phyloP scores from a whole-genome alignment of 768 basidiomycete species.

The Glaciozyma martinii region DNA sequence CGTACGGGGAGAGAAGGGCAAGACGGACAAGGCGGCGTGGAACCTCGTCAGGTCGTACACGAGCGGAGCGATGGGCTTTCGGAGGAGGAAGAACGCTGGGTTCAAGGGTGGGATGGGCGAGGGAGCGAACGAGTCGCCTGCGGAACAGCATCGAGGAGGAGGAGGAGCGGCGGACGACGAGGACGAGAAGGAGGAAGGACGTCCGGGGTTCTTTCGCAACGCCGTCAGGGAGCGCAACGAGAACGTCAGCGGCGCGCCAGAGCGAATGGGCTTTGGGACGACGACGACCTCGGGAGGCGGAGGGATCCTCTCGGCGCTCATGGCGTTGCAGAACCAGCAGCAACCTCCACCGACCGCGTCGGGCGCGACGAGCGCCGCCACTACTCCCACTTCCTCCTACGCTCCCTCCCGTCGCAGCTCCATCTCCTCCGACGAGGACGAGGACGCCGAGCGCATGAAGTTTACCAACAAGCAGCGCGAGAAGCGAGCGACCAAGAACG shows the following conservation, averaged over 20 bases:
- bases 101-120: constrained; percentile 18
- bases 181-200: constrained; percentile 2
- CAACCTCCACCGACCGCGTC: constrained; percentile 28
- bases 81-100: constrained; percentile 11
- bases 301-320: constrained; percentile 58
- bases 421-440: constrained; percentile 34
- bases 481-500: constrained; percentile 25
- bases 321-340: constrained; percentile 54
- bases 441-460: constrained; percentile 30
- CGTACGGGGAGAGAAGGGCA: constrained; percentile 21
- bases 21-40: constrained; percentile 28
- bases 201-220: constrained; percentile 15
- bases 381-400: constrained; percentile 33
- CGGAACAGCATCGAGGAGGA: constrained; percentile 4
- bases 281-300: constrained; percentile 36
- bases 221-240: constrained; percentile 26
- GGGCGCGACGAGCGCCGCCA: constrained; percentile 6
- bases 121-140: not conserved
- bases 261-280: constrained; percentile 1
- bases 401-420: constrained; percentile 36
- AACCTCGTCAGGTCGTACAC: constrained; percentile 22
- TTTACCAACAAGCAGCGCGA: constrained; percentile 31
- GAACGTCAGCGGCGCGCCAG: constrained; percentile 19
- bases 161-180: not conserved
- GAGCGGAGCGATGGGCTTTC: not conserved